These are phyloP conservation scores for Hypomyces perniciosus DNA, from an alignment of 2,329 filamentous ascomycete species.

Conservation along the genomic window DNA sequence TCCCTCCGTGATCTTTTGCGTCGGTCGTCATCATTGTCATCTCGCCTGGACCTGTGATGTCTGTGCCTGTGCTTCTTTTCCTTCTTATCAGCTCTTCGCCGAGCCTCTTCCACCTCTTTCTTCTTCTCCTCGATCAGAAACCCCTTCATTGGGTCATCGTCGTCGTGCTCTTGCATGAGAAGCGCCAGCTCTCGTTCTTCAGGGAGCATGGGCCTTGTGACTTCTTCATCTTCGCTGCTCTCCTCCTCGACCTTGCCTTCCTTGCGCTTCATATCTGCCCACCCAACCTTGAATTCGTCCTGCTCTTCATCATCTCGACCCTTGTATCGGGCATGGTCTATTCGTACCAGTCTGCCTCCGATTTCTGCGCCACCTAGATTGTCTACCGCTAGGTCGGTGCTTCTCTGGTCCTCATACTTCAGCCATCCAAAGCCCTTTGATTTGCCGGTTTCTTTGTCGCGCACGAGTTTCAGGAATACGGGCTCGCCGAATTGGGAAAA, in stretches of 20 bases:
- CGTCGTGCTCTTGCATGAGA: slow-evolving; percentile 75
- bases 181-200: slow-evolving; percentile 77
- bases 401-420: slow-evolving; percentile 97
- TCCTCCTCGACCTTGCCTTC: slow-evolving; percentile 43
- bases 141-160: slow-evolving; percentile 96
- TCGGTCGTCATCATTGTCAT: slow-evolving; percentile 26
- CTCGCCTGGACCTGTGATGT: slow-evolving; percentile 36
- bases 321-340: slow-evolving; percentile 93
- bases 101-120: slow-evolving; percentile 71
- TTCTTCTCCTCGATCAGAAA: slow-evolving; percentile 88
- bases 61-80: slow-evolving; percentile 43
- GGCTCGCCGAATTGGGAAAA: slow-evolving; percentile 98
- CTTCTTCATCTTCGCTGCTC: slow-evolving; percentile 33
- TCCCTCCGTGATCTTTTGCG: slow-evolving; percentile 33
- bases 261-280: slow-evolving; percentile 52
- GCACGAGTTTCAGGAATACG: slow-evolving; percentile 82
- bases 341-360: slow-evolving; percentile 70
- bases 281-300: slow-evolving; percentile 52
- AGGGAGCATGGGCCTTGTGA: slow-evolving; percentile 58
- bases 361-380: slow-evolving; percentile 86
- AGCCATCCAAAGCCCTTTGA: slow-evolving; percentile 92
- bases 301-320: slow-evolving; percentile 69
- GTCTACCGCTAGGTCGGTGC: slow-evolving; percentile 91
- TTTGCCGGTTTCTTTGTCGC: slow-evolving; percentile 95
- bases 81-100: slow-evolving; percentile 44